These are phyloP conservation scores for Saxophila tyrrhenica DNA, from an alignment of 495 filamentous ascomycete species.

Conservation along the genomic window DNA sequence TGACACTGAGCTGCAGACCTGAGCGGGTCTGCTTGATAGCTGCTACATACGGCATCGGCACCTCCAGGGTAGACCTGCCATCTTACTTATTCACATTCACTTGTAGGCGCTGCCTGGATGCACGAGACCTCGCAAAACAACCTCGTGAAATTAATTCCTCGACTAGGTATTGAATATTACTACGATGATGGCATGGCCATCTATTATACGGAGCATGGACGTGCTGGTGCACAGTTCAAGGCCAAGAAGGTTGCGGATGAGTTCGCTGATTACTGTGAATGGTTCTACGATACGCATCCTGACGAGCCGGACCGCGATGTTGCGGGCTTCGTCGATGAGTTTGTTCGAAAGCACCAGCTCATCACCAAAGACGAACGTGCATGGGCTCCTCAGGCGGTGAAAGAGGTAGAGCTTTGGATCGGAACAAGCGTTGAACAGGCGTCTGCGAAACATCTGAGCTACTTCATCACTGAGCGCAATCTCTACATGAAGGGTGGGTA, in stretches of 20 bases:
- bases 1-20: conserved; percentile 7
- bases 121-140: conserved; percentile 5
- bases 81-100: not conserved
- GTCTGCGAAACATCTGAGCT: conserved; percentile 2
- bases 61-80: not conserved
- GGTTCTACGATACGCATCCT: not conserved
- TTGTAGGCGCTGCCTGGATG: conserved; percentile 7
- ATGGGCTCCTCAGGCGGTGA: conserved; percentile 3
- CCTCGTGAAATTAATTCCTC: not conserved
- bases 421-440: not conserved
- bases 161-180: conserved; percentile 1
- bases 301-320: not conserved
- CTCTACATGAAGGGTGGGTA: conserved; percentile 7
- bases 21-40: not conserved
- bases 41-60: not conserved
- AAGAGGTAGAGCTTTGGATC: conserved; percentile 7
- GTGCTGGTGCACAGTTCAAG: conserved; percentile 3
- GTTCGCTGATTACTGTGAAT: conserved; percentile 3
- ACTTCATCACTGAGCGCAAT: conserved; percentile 8
- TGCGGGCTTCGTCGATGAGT: not conserved
- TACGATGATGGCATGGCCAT: not conserved
- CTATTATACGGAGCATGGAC: conserved; percentile 1
- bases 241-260: conserved; percentile 2
- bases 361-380: conserved; percentile 1
- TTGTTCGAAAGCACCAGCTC: conserved; percentile 1